Percentiles rank a stretch among this genome's conserved stretches.
These are phyloP conservation scores for Pyrrhoderma noxium DNA, from an alignment of 1,284 basidiomycete genomes.

Conservation along the genomic window DNA sequence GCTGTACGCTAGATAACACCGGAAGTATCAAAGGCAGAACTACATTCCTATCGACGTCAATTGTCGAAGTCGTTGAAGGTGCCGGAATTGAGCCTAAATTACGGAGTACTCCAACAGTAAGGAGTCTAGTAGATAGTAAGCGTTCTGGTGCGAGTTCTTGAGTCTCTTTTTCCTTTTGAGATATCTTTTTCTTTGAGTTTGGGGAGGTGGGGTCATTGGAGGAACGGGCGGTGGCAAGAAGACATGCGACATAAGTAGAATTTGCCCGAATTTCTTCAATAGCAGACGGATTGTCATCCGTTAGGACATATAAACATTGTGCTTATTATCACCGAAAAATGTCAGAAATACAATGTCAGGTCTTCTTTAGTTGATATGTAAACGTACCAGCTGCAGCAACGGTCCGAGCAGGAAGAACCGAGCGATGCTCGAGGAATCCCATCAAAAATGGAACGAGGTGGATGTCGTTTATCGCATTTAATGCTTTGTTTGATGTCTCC, in stretches of 20 bases:
- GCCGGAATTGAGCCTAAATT: slow-evolving; percentile 70
- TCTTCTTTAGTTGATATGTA: neutral
- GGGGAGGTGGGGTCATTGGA: too few species aligned
- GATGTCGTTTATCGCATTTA: slow-evolving; percentile 78
- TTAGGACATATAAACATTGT: slow-evolving; percentile 85
- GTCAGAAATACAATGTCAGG: neutral
- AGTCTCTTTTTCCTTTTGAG: slow-evolving; percentile 26
- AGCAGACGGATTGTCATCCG: slow-evolving; percentile 76
- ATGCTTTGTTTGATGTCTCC: slow-evolving; percentile 87
- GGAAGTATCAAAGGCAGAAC: slow-evolving; percentile 69
- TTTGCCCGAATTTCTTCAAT: slow-evolving; percentile 56
- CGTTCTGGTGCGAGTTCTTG: slow-evolving; percentile 37
- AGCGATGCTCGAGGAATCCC: slow-evolving; percentile 69
- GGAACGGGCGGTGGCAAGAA: slow-evolving; percentile 51
- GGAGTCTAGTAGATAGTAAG: slow-evolving; percentile 51
- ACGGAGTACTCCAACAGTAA: slow-evolving; percentile 73
- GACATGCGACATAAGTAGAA: slow-evolving; percentile 57
- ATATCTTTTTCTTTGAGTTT: neutral
- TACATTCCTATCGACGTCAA: slow-evolving; percentile 67
- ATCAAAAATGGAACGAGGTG: slow-evolving; percentile 73
- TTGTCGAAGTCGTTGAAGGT: slow-evolving; percentile 49
- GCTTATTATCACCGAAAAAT: slow-evolving; percentile 37
- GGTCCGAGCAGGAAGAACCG: slow-evolving; percentile 59
- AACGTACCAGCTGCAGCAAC: slow-evolving; percentile 70
- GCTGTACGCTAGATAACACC: slow-evolving; percentile 55